phyloP scores from a whole-genome alignment of 495 filamentous ascomycete genomes.

The Sphaerosporella brunnea region DNA sequence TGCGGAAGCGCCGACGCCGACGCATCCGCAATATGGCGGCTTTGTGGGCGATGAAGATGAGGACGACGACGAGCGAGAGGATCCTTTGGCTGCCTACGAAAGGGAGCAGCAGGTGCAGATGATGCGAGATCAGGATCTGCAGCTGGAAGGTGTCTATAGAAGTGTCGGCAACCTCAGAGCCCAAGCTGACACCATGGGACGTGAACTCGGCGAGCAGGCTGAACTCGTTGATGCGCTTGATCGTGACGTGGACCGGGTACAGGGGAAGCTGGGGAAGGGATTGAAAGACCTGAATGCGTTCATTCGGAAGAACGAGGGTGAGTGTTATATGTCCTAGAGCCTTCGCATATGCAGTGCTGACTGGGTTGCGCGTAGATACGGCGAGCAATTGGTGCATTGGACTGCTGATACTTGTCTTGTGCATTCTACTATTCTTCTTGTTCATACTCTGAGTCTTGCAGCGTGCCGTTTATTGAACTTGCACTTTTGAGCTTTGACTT shows the following conservation, averaged over 20 bases:
- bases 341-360: conserved; percentile 17
- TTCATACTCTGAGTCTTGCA: conserved; percentile 40
- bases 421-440: conserved; percentile 61
- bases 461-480: background rate
- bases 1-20: conserved; percentile 17
- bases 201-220: conserved; percentile 84
- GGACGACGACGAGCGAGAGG: conserved; percentile 30
- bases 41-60: conserved; percentile 29
- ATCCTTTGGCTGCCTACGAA: conserved; percentile 76
- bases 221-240: conserved; percentile 68
- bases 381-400: conserved; percentile 86
- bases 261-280: conserved; percentile 66
- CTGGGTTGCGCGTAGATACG: conserved; percentile 45
- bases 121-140: conserved; percentile 88
- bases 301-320: conserved; percentile 82
- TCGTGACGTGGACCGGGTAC: conserved; percentile 64
- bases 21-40: conserved; percentile 29
- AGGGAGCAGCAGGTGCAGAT: conserved; percentile 77
- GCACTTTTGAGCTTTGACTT: conserved; percentile 2
- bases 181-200: conserved; percentile 87
- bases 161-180: conserved; percentile 77
- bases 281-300: conserved; percentile 71
- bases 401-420: conserved; percentile 64
- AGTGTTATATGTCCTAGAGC: conserved; percentile 17
- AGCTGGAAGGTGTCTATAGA: conserved; percentile 76